Base-by-base conservation (phyloP, 2,329 filamentous ascomycete genomes). In the Whalleya microplaca region DNA sequence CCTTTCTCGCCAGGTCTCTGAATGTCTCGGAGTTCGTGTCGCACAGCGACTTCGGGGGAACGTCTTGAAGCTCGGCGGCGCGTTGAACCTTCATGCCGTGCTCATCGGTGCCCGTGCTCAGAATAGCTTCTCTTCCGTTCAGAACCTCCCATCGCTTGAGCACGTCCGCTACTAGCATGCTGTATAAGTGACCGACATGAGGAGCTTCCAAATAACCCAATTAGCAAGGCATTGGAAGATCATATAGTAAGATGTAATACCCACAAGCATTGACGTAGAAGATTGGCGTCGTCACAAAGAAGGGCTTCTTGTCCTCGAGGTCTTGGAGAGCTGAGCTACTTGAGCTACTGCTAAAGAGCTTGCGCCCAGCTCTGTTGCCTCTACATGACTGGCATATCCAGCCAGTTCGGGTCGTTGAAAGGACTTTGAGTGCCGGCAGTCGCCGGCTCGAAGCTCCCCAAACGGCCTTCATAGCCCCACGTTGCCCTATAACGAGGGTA, bases 21-120 rank as follows among this genome's bases (percentile, higher is more conserved):
- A 98, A 98, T 37, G 88, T 89, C 60, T 87, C 82, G 21, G 92
- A 88, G 56, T 92, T 94, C 68, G 83, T 80, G 74, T 98, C 92
- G 75, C 94, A 98, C 64, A 98, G 93, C n/a, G 87, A 80, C 72
- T 94, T 90, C 0, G 92, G 88, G 0, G 87, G 82, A 50, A 89
- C 82, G 3, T 85, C 85, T 14, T 90, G 86, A 64, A 86, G 84
- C 6, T 82, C 78, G 1, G 95, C 91, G 0, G 94, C 94, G 72
- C 88, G 89, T 73, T 99, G 95, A 20, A 98, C 89, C 81, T 99
- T 99, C 84, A 97, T 90, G 43, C 95, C 95, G 78, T 99, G 94
- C 75, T 99, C 95, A 72, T 99, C 95, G 37, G 93, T 98, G 56
- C 95, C 95, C 1, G 95, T 99, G 66, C 89, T 88, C 14, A 99